A percentile compares a stretch with the other conserved stretches of the same genome.
Conservation (phyloP, 2,329 filamentous ascomycete genomes). For the Talaromyces funiculosus region DNA sequence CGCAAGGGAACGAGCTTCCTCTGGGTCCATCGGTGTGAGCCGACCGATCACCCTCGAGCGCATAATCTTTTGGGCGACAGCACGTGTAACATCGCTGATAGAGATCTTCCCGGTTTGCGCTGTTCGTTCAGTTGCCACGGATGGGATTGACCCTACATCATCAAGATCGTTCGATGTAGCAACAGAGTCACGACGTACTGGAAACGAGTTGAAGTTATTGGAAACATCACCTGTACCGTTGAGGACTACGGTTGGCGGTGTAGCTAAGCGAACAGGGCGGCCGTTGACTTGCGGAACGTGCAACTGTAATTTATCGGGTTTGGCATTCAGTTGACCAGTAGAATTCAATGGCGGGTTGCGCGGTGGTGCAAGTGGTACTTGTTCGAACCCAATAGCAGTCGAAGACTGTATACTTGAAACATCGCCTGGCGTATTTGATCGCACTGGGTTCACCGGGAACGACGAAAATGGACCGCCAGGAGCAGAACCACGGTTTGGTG, state of each 20-base stretch:
- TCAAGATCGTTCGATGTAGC: slow-evolving; percentile 15
- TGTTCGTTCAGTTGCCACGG: slow-evolving; percentile 14
- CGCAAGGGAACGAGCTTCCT: slow-evolving; percentile 30
- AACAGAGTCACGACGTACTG: slow-evolving; percentile 9
- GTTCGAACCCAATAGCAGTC: slow-evolving; percentile 41
- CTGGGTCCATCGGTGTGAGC: slow-evolving; percentile 21
- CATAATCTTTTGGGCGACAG: slow-evolving; percentile 29
- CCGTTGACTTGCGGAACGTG: slow-evolving; percentile 38
- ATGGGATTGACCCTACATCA: slow-evolving; percentile 23
- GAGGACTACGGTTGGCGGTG: slow-evolving; percentile 36
- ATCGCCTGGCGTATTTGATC: slow-evolving; percentile 41
- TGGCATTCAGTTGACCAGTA: neutral
- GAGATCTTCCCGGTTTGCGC: slow-evolving; percentile 18
- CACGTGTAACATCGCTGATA: slow-evolving; percentile 28
- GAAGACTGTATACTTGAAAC: slow-evolving; percentile 33
- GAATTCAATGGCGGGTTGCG: neutral
- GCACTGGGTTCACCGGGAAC: slow-evolving; percentile 58
- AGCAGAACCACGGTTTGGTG: slow-evolving; percentile 65
- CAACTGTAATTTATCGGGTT: slow-evolving; percentile 11
- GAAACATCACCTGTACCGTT: slow-evolving; percentile 27
- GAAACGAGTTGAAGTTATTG: slow-evolving; percentile 1
- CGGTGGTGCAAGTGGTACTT: slow-evolving; percentile 22
- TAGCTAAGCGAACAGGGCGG: slow-evolving; percentile 38
- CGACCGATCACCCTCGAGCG: slow-evolving; percentile 26
- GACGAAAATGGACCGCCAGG: slow-evolving; percentile 64